Evolutionary conservation across 148 eudicot species (phyloP).

Genomic region (Diospyros lotus): DNA sequence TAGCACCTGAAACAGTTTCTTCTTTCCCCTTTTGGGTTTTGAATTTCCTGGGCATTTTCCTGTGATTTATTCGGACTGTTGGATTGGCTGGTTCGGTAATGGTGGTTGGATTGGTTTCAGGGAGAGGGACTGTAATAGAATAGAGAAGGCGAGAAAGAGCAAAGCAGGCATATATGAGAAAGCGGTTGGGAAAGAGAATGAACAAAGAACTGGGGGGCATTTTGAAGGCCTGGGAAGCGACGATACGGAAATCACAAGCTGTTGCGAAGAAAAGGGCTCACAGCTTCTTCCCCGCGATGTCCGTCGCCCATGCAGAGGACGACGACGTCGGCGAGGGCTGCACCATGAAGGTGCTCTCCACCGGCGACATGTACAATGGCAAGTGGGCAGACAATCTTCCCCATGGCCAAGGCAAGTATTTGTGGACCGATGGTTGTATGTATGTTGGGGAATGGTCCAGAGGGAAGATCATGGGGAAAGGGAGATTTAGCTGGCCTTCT

Average conservation of each 20-base stretch:
- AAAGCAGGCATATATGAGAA: slow-evolving; percentile 17
- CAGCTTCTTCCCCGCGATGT: slow-evolving; percentile 10
- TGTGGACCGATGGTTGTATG: slow-evolving; percentile 31
- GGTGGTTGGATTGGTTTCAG: slow-evolving; percentile 11
- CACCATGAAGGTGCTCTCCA: slow-evolving; percentile 11
- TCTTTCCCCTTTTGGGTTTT: neutral
- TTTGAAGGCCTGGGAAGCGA: slow-evolving; percentile 33
- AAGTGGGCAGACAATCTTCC: slow-evolving; percentile 15
- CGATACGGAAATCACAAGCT: slow-evolving; percentile 35
- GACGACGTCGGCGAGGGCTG: slow-evolving; percentile 1
- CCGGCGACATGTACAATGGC: slow-evolving; percentile 19
- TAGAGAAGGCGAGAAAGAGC: neutral
- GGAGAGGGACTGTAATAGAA: neutral
- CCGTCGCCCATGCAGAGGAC: slow-evolving; percentile 16
- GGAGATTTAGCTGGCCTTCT: slow-evolving; percentile 27
- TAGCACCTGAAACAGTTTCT: slow-evolving; percentile 4
- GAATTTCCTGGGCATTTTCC: neutral
- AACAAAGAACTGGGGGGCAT: slow-evolving; percentile 38
- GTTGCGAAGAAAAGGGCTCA: slow-evolving; percentile 34
- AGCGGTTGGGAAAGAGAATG: slow-evolving; percentile 27
- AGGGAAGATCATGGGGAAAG: slow-evolving; percentile 27
- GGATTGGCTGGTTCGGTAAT: slow-evolving; percentile 24
- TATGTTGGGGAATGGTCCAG: slow-evolving; percentile 26
- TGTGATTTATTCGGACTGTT: slow-evolving; percentile 19
- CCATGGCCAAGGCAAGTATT: slow-evolving; percentile 23